Base-by-base conservation (phyloP, 169 alveolate genomes). In the Babesia microti region DNA sequence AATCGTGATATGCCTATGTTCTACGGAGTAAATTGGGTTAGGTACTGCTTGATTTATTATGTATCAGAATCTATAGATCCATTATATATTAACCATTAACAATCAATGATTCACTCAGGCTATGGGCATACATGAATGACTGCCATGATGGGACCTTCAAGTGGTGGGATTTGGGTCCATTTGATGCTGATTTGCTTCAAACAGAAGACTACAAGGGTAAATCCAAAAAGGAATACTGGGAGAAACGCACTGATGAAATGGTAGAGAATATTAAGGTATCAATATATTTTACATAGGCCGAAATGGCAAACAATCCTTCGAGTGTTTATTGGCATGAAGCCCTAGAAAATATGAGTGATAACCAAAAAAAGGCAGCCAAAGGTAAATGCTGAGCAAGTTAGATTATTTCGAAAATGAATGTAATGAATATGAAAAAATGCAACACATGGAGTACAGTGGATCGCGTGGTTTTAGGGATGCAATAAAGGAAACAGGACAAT, bases 121-220 rank as follows among this genome's bases (percentile, higher is more conserved):
- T 55, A 21, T 65, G 76, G 76, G 17, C 55, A 6, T 22, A 54
- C 52, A n/a, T 54, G 23, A 11, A 33, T 21, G 36, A 9, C 36
- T 19, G 32, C 36, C 69, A 65, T 30, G 33, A 55, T 30, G 46
- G 54, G n/a, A 46, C 54, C 11, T 53, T 43, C 14, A 44, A 41
- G 45, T 65, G 76, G 76, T 65, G 76, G 76, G 51, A 51, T 23
- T 47, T 65, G 21, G 49, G 76, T 33, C 65, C 76, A n/a, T 9
- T 42, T 12, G 76, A 65, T 14, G 69, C 68, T 4, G 17, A 41
- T 21, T 29, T 15, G 41, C 47, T 35, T 41, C 76, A 68, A 0
- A 5, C 12, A 19, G 30, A 39, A 17, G n/a, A 32, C 6, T 54
- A 48, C 0, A 0, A 14, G 14, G 28, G 21, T 1, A 26, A 7